Evolutionary conservation across 2,329 filamentous ascomycete species (phyloP), one percentile per base, ranked within the genome.

Genomic region (Ophiostoma novo-ulmi): DNA sequence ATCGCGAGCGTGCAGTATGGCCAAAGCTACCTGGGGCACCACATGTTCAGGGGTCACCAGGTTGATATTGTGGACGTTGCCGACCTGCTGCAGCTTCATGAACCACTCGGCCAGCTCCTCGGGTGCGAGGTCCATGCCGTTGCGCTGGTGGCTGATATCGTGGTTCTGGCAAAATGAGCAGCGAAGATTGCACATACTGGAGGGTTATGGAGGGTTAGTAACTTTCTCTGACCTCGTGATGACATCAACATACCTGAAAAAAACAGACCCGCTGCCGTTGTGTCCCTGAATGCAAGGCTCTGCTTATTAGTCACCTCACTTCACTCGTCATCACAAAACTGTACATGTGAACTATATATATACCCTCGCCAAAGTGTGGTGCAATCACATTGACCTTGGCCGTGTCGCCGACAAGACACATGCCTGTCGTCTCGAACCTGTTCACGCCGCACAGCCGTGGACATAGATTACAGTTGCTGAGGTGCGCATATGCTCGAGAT

Each of bases 21-120:
- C 89, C 41, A 95, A 81, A 0, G 87, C 91, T 11, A 95, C 91
- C 77, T 95, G 92, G 0, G 92, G 91, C 4, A 93, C 92, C 22
- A 96, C 91, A 78, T 96, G 93, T 77, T 96, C 92, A 0, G 92
- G 92, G 0, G 92, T 96, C 71, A 96, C 86, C 31, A 94, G 86
- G 78, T 97, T 95, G 83, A 96, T 94, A 78, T 95, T 95, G 81
- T 96, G 92, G n/a, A 92, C 91, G 10, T 84, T 81, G n/a, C 91
- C 92, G 2, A 92, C 85, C 38, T 91, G 84, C 77, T 95, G 92
- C 63, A 96, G 81, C 80, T 95, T 95, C 71, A 95, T 76, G 79
- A 90, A 94, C 92, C 92, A 95, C 61, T 74, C 88, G 5, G 85
- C 92, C 5, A 97, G 84, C 77, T 93, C 86, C 78, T 94, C 91